A percentile compares a stretch with the other conserved stretches of the same genome.
Conservation (phyloP, 108 stramenopile species). For the Cyclotella sp. region DNA sequence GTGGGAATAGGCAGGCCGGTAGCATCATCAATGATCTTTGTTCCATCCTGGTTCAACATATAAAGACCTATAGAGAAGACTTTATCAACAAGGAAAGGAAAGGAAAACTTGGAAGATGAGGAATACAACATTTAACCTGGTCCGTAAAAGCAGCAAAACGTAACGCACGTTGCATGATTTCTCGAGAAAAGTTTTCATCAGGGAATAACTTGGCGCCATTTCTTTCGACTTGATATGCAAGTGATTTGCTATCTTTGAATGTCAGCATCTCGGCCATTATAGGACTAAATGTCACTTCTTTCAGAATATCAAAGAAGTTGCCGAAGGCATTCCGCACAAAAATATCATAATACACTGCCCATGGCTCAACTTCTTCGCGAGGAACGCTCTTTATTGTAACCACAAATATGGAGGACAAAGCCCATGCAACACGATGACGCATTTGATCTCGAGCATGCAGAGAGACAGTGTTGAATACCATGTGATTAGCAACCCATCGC, state of each 20-base stretch:
- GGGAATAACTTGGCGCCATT: slow-evolving; percentile 33
- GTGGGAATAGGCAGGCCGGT: slow-evolving; percentile 33
- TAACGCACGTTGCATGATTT: slow-evolving; percentile 6
- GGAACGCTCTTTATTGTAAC: slow-evolving; percentile 31
- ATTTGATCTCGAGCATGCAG: slow-evolving; percentile 51
- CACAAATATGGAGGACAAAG: slow-evolving; percentile 47
- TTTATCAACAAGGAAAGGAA: background rate
- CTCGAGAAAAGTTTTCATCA: slow-evolving; percentile 55
- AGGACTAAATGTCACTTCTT: slow-evolving; percentile 44
- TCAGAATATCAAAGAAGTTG: slow-evolving; percentile 41
- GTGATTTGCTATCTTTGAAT: slow-evolving; percentile 39
- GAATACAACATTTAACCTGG: background rate
- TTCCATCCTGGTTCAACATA: slow-evolving; percentile 57
- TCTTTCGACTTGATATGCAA: slow-evolving; percentile 39
- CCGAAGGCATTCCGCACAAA: slow-evolving; percentile 57
- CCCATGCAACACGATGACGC: slow-evolving; percentile 63
- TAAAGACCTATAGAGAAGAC: slow-evolving; percentile 52
- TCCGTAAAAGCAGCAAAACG: background rate
- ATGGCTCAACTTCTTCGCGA: slow-evolving; percentile 37
- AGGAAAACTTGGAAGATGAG: background rate
- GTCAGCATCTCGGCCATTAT: slow-evolving; percentile 53
- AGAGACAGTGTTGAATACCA: slow-evolving; percentile 44
- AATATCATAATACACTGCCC: slow-evolving; percentile 52
- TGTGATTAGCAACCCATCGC: slow-evolving; percentile 25
- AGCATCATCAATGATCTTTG: slow-evolving; percentile 31